Evolutionary conservation across 2,329 filamentous ascomycete genomes (phyloP), one percentile per base, ranked within the genome.

Genomic region (Cryphonectria nitschkei): DNA sequence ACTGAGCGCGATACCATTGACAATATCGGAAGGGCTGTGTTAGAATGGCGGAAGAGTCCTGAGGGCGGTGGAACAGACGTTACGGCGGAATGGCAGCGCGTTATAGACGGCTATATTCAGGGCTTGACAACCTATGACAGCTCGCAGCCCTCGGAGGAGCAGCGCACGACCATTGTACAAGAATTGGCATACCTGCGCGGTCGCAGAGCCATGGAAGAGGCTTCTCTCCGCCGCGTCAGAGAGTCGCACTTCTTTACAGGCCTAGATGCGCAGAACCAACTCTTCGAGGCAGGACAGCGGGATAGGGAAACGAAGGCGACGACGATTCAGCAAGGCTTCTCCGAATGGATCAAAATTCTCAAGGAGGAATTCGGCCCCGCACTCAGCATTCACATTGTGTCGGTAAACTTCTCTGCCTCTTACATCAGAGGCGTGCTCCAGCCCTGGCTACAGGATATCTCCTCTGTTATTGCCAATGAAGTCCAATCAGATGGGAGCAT

Each of bases 1-100:
- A 89, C 87, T 26, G 78, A 80, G 16, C 72, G 82, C 41, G 87
- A 89, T 78, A 88, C 87, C 56, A 85, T 89, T 56, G 77, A 78
- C 68, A 78, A 81, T 56, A 81, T 89, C 5, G 85, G 83, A 62
- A 74, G 80, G 26, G 81, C 81, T 34, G 84, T 83, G 68, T 81
- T 87, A 60, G 74, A 73, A 29, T 78, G 78, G 69, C 79, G 81
- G 69, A 73, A 75, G 13, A 37, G 54, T 43, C 66, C 50, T 16
- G 52, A 62, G 29, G 70, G 52, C 41, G 72, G 73, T 41, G 76
- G 77, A 54, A 71, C 72, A 41, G 78, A 82, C 56, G 78, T 85
- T n/a, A 72, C 78, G 13, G 72, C 75, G 2, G 76, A 77, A 29
- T 88, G 86, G 86, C 77, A 82, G 34, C 73, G 76, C 46, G 82